Conservation (phyloP, 495 filamentous ascomycete species). For the Trichoderma reesei region DNA sequence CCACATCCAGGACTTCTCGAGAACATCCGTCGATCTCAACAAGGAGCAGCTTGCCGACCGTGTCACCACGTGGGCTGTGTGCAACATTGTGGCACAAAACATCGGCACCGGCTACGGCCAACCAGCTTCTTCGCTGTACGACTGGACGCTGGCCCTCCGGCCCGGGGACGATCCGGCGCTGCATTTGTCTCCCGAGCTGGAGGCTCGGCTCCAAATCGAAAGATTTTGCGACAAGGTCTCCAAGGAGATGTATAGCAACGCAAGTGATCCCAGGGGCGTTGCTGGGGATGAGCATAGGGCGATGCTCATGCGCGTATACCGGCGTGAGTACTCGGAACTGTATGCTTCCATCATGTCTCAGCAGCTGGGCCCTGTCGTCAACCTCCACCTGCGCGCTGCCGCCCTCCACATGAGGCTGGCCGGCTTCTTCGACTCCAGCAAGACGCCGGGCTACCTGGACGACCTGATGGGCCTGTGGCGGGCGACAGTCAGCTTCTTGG, state of each 20-base stretch:
- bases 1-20: constrained; percentile 82
- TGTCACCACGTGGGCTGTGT: constrained; percentile 82
- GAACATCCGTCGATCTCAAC: constrained; percentile 70
- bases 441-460: constrained; percentile 60
- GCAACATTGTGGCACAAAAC: constrained; percentile 87
- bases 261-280: constrained; percentile 62
- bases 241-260: constrained; percentile 72
- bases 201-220: constrained; percentile 65
- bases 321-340: constrained; percentile 45
- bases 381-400: constrained; percentile 67
- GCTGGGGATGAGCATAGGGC: constrained; percentile 60
- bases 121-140: constrained; percentile 78
- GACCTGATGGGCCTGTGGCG: constrained; percentile 71
- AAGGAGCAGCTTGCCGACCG: constrained; percentile 79
- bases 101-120: constrained; percentile 87
- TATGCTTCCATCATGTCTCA: constrained; percentile 42
- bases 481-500: constrained; percentile 65
- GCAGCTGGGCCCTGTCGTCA: constrained; percentile 47
- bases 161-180: constrained; percentile 56
- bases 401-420: constrained; percentile 75
- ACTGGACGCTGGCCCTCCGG: constrained; percentile 66
- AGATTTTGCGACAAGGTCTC: constrained; percentile 81
- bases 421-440: constrained; percentile 79
- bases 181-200: constrained; percentile 55
- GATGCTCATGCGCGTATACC: constrained; percentile 52